Evolutionary conservation across 306 rosid species (phyloP).

Genomic region (Inga oerstediana): DNA sequence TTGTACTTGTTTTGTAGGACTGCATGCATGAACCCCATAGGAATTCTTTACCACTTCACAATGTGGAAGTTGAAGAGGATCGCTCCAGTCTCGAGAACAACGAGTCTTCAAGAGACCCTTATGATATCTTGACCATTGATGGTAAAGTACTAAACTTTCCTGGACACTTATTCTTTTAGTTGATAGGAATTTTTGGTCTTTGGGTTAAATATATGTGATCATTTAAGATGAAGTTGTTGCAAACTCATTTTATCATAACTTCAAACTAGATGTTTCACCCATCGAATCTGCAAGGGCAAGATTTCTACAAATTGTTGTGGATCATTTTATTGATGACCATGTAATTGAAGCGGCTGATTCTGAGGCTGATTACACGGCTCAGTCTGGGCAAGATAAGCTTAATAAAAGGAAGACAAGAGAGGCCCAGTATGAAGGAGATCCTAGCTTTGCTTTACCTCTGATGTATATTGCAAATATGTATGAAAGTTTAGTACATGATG

Average conservation of each 20-base stretch:
- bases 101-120: conserved; percentile 65
- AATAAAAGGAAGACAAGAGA: conserved; percentile 82
- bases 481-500: conserved; percentile 74
- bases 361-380: conserved; percentile 58
- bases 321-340: conserved; percentile 67
- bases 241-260: conserved; percentile 38
- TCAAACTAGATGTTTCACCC: conserved; percentile 72
- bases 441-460: conserved; percentile 73
- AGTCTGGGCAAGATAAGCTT: conserved; percentile 69
- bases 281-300: conserved; percentile 83
- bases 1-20: conserved; percentile 42
- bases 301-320: conserved; percentile 82
- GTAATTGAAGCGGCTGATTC: conserved; percentile 65
- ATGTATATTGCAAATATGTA: conserved; percentile 99
- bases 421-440: conserved; percentile 80
- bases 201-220: not conserved
- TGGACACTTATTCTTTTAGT: not conserved
- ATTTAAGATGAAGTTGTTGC: conserved; percentile 17
- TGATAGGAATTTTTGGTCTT: not conserved
- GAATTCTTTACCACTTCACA: conserved; percentile 69
- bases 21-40: conserved; percentile 74
- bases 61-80: conserved; percentile 77
- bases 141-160: conserved; percentile 44
- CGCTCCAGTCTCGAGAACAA: conserved; percentile 71
- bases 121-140: conserved; percentile 58